Conservation (phyloP, 306 rosid genomes). For the Glycine soja region DNA sequence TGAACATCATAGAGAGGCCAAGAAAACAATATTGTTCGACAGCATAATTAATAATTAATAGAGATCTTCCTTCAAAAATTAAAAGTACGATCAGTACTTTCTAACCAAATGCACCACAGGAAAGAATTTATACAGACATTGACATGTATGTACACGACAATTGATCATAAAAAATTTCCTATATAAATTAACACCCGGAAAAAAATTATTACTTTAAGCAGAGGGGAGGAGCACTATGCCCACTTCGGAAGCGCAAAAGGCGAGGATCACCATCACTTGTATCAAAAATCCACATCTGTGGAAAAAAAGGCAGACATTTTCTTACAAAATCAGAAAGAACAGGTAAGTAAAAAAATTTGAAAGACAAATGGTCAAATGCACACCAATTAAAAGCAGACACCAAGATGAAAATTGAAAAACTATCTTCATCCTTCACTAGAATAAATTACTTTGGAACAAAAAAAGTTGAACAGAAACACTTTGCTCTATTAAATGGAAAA, state of each 20-base stretch:
- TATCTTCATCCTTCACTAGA: neutral
- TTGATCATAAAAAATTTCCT: neutral
- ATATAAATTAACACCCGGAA: conserved; percentile 42
- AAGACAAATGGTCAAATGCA: conserved; percentile 22
- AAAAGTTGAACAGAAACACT: neutral
- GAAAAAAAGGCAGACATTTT: neutral
- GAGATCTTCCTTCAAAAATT: conserved; percentile 6
- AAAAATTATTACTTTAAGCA: conserved; percentile 78
- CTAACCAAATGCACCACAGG: conserved; percentile 3
- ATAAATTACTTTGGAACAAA: neutral
- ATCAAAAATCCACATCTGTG: conserved; percentile 97
- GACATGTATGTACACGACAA: neutral
- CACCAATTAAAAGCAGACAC: conserved; percentile 19
- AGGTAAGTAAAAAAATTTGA: neutral
- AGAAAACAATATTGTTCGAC: conserved; percentile 25
- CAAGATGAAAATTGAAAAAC: neutral
- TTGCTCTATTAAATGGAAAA: conserved; percentile 6
- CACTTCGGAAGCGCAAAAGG: conserved; percentile 86
- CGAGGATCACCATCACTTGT: conserved; percentile 94
- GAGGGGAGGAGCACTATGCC: conserved; percentile 96
- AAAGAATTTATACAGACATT: neutral
- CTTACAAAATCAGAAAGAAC: neutral
- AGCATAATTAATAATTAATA: neutral
- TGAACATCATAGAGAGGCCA: conserved; percentile 13
- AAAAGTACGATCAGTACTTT: conserved; percentile 6